Conservation (phyloP, 805 yeast genomes). For the Saccharomyces jurei region DNA sequence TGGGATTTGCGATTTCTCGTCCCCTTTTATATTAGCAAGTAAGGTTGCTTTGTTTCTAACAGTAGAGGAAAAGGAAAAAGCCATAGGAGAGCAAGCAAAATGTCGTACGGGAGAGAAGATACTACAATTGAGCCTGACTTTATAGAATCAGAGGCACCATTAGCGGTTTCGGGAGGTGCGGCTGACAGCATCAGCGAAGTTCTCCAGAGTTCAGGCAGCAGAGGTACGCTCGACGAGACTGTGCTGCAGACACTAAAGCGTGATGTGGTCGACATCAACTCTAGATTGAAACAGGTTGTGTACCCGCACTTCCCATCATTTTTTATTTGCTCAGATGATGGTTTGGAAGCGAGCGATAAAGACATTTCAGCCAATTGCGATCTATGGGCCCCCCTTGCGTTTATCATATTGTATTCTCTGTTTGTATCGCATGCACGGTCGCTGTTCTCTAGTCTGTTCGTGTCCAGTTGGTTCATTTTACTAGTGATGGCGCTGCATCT, state of each 20-base stretch:
- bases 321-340: not conserved
- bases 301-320: constrained; percentile 26
- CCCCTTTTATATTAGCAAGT: not conserved
- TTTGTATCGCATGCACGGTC: constrained; percentile 27
- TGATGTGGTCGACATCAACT: constrained; percentile 26
- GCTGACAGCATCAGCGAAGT: not conserved
- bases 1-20: not conserved
- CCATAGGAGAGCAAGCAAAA: not conserved
- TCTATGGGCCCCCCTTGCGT: constrained; percentile 31
- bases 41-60: not conserved
- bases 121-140: constrained; percentile 24
- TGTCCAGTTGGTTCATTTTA: constrained; percentile 25
- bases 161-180: not conserved
- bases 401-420: constrained; percentile 25
- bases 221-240: constrained; percentile 31
- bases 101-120: constrained; percentile 2
- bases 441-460: constrained; percentile 27
- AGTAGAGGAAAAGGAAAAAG: not conserved
- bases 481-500: constrained; percentile 26
- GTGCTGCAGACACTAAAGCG: constrained; percentile 24
- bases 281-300: constrained; percentile 27
- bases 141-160: constrained; percentile 14
- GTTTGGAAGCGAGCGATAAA: constrained; percentile 2
- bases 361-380: constrained; percentile 20
- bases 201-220: not conserved